Evolutionary conservation across 2,329 filamentous ascomycete genomes (phyloP).

Genomic region (Lizonia empirigonia): DNA sequence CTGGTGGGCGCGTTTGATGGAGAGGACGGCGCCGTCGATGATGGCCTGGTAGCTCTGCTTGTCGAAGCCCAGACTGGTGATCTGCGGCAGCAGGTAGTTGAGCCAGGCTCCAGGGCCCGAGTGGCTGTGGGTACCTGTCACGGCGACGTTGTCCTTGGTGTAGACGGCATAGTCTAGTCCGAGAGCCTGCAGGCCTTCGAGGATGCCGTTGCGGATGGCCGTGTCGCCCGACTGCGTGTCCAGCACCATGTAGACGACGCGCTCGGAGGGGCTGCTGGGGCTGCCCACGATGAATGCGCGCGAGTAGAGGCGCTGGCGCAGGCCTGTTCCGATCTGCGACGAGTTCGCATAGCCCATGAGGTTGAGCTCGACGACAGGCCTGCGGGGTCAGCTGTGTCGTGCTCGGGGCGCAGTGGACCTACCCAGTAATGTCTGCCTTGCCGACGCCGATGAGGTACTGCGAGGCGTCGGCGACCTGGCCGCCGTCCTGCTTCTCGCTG

Average conservation of each 20-base stretch:
- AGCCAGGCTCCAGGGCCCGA: slow-evolving; percentile 90
- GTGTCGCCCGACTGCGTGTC: slow-evolving; percentile 90
- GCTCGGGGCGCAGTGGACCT: slow-evolving; percentile 18
- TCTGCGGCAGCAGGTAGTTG: slow-evolving; percentile 91
- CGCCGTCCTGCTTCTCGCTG: slow-evolving; percentile 37
- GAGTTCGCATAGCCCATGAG: slow-evolving; percentile 90
- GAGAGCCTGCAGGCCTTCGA: slow-evolving; percentile 72
- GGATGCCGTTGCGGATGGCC: slow-evolving; percentile 82
- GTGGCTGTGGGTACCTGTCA: slow-evolving; percentile 93
- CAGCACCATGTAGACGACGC: slow-evolving; percentile 85
- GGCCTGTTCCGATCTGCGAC: slow-evolving; percentile 79
- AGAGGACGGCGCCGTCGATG: slow-evolving; percentile 81
- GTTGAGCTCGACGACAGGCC: slow-evolving; percentile 86
- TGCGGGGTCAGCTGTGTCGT: slow-evolving; percentile 30
- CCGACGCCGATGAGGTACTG: slow-evolving; percentile 70
- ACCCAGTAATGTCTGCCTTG: slow-evolving; percentile 76
- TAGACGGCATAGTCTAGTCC: slow-evolving; percentile 78
- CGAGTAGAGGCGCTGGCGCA: slow-evolving; percentile 86
- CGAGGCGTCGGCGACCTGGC: slow-evolving; percentile 46
- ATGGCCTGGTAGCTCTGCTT: slow-evolving; percentile 87
- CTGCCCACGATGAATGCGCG: slow-evolving; percentile 87
- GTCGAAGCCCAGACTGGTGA: slow-evolving; percentile 85
- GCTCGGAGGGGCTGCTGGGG: slow-evolving; percentile 66
- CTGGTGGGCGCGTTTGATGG: slow-evolving; percentile 80
- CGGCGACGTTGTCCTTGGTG: slow-evolving; percentile 78